A percentile compares a stretch with the other conserved stretches of the same genome.
These are phyloP conservation scores for Dysphania ambrosioides DNA, from an alignment of 148 eudicot genomes.

Conservation along the genomic window DNA sequence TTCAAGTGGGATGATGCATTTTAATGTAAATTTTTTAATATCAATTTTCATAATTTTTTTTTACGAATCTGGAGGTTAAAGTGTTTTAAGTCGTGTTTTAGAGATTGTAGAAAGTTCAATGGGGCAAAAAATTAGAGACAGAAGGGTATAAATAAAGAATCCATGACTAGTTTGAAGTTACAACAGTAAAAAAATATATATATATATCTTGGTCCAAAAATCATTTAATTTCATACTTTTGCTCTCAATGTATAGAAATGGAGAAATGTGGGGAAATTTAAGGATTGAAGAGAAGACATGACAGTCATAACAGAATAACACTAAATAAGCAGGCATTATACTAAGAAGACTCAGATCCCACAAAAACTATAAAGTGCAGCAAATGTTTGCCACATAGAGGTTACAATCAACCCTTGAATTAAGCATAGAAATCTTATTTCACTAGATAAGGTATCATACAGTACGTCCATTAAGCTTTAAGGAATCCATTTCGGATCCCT, in stretches of 20 bases:
- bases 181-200: no score
- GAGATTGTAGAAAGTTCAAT: no score
- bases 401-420: constrained; percentile 4
- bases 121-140: no score
- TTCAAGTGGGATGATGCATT: no score
- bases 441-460: background rate
- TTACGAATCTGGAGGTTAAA: no score
- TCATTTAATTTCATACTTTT: background rate
- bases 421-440: background rate
- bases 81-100: no score
- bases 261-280: background rate
- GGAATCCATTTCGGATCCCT: constrained; percentile 64
- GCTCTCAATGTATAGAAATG: background rate
- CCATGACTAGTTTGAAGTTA: no score
- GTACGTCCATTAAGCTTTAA: constrained; percentile 20
- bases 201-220: no score
- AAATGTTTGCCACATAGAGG: background rate
- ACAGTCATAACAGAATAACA: background rate
- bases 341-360: background rate
- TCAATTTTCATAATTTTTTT: no score
- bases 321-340: no score
- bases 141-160: no score
- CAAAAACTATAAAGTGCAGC: background rate
- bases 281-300: background rate
- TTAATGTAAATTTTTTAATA: no score